Conservation (phyloP, 257 asterid genomes). For the Nicotiana sylvestris region DNA sequence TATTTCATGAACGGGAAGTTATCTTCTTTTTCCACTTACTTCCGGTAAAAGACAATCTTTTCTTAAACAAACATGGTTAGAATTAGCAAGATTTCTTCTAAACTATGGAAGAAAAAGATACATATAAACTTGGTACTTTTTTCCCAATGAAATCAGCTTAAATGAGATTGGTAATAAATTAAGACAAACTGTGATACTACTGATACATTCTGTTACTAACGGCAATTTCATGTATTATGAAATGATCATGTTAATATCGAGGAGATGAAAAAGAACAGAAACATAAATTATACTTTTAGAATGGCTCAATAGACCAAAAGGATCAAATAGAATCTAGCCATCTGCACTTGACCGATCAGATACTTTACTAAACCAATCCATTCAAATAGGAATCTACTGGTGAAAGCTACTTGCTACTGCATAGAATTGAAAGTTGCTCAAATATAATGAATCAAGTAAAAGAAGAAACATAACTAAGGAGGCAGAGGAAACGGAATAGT, state of each 20-base stretch:
- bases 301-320: not conserved
- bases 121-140: not conserved
- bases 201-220: not conserved
- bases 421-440: not conserved
- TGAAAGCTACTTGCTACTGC: constrained; percentile 2
- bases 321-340: not conserved
- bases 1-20: not conserved
- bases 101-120: not conserved
- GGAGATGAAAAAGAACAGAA: not conserved
- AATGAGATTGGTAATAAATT: not conserved
- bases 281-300: not conserved
- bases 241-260: not conserved
- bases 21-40: not conserved
- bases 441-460: not conserved
- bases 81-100: not conserved
- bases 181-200: not conserved
- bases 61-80: not conserved
- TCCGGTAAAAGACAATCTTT: not conserved
- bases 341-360: not conserved
- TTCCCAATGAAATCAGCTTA: not conserved
- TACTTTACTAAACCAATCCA: not conserved
- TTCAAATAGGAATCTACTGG: not conserved
- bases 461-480: not conserved
- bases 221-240: not conserved
- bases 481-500: not conserved